Conservation (phyloP, 805 yeast species). For the Starmerella apis region DNA sequence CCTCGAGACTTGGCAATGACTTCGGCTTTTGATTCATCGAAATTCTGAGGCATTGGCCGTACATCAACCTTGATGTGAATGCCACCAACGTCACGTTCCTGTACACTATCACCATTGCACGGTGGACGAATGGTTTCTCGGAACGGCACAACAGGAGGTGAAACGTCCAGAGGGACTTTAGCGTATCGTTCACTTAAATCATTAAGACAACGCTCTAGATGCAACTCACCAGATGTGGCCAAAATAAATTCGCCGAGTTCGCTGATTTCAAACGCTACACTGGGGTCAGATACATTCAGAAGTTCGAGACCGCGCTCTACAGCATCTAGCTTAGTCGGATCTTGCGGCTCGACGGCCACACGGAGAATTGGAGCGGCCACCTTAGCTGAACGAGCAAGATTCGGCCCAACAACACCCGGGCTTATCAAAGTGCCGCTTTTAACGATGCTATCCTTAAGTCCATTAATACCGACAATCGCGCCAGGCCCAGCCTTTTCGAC, state of each 20-base stretch:
- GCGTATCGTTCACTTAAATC: constrained; percentile 82
- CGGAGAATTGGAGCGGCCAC: constrained; percentile 84
- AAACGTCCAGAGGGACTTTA: constrained; percentile 71
- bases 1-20: constrained; percentile 1
- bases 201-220: constrained; percentile 84
- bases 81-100: constrained; percentile 39
- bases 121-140: constrained; percentile 66
- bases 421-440: constrained; percentile 78
- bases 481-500: constrained; percentile 84
- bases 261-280: constrained; percentile 74
- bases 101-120: constrained; percentile 30
- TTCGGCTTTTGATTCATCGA: background rate
- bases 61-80: constrained; percentile 13
- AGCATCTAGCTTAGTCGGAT: constrained; percentile 60
- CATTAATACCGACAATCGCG: constrained; percentile 86
- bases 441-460: constrained; percentile 68
- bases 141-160: constrained; percentile 90
- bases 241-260: constrained; percentile 89
- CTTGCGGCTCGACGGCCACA: constrained; percentile 90
- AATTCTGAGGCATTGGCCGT: constrained; percentile 21
- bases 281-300: constrained; percentile 84
- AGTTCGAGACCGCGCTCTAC: constrained; percentile 69
- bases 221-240: constrained; percentile 94
- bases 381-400: constrained; percentile 62
- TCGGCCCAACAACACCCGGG: constrained; percentile 50